Conservation (phyloP, 257 asterid species). For the Nicotiana otophora region DNA sequence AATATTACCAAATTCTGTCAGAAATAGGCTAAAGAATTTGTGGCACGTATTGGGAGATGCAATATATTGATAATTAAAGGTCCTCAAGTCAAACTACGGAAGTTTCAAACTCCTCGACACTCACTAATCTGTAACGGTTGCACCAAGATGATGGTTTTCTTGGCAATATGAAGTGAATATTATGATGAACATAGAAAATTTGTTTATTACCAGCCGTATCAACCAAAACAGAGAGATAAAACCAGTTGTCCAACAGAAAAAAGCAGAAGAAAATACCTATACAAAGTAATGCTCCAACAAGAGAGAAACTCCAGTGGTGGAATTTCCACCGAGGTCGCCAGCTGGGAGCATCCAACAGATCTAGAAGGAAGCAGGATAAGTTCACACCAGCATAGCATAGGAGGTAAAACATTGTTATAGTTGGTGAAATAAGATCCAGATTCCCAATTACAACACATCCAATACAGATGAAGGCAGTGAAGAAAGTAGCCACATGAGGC, state of each 20-base stretch:
- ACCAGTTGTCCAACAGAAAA: slow-evolving; percentile 1
- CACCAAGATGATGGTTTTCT: not conserved
- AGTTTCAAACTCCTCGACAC: not conserved
- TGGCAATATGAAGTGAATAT: not conserved
- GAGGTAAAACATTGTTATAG: slow-evolving; percentile 96
- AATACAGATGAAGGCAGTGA: slow-evolving; percentile 92
- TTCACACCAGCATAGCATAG: slow-evolving; percentile 96
- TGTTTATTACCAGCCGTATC: not conserved
- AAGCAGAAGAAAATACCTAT: slow-evolving; percentile 45
- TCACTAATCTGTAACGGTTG: not conserved
- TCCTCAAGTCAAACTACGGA: not conserved
- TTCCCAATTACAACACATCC: slow-evolving; percentile 93
- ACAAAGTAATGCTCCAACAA: slow-evolving; percentile 86
- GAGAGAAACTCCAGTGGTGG: slow-evolving; percentile 99
- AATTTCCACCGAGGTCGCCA: slow-evolving; percentile 99
- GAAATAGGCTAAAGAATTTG: not conserved
- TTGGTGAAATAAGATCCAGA: slow-evolving; percentile 91
- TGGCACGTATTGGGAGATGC: not conserved
- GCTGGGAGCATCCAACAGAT: slow-evolving; percentile 98
- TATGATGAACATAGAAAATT: not conserved
- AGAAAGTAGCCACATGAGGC: slow-evolving; percentile 87
- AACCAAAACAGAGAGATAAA: not conserved
- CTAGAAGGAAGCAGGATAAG: slow-evolving; percentile 95
- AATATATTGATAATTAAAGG: not conserved
- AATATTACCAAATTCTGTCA: not conserved